These are phyloP conservation scores for Penicillium sp. DNA, from an alignment of 2,329 filamentous ascomycete species.

Conservation along the genomic window DNA sequence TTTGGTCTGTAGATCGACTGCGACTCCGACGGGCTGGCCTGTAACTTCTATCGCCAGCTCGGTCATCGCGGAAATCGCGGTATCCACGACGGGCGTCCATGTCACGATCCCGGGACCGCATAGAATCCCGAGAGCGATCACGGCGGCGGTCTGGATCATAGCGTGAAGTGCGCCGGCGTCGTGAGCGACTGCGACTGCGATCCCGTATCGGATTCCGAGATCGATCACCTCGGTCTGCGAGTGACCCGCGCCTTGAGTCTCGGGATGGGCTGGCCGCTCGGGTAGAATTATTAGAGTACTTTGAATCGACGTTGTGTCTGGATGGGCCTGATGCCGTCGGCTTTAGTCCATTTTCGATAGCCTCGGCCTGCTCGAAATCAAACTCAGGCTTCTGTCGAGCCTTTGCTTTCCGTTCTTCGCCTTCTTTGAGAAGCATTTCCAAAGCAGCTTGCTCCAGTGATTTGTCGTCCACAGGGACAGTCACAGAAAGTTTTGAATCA, in stretches of 20 bases:
- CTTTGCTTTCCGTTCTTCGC: constrained; percentile 57
- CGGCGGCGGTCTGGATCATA: constrained; percentile 33
- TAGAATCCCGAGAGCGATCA: constrained; percentile 33
- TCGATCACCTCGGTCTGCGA: constrained; percentile 27
- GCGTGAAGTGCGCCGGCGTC: constrained; percentile 28
- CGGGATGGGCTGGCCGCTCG: constrained; percentile 32
- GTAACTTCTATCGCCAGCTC: constrained; percentile 34
- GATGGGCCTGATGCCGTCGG: constrained; percentile 26
- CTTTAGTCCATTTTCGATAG: constrained; percentile 42
- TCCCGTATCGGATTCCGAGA: constrained; percentile 27
- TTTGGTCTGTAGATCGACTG: constrained; percentile 34
- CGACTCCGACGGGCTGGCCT: constrained; percentile 37
- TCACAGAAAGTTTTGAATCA: constrained; percentile 33
- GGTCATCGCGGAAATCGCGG: constrained; percentile 33
- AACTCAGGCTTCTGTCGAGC: constrained; percentile 53
- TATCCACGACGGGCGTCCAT: constrained; percentile 35
- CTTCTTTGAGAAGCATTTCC: constrained; percentile 56
- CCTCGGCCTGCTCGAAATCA: constrained; percentile 52
- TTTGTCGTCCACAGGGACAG: constrained; percentile 52
- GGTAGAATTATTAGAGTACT: constrained; percentile 29
- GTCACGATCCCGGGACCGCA: constrained; percentile 35
- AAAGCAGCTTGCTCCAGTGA: constrained; percentile 58
- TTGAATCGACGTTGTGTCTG: constrained; percentile 30
- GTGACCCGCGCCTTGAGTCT: constrained; percentile 32
- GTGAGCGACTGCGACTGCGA: constrained; percentile 35